Percentiles rank a stretch among this genome's conserved stretches.
phyloP scores from a whole-genome alignment of 495 filamentous ascomycete genomes.

The Immersiella caudata region DNA sequence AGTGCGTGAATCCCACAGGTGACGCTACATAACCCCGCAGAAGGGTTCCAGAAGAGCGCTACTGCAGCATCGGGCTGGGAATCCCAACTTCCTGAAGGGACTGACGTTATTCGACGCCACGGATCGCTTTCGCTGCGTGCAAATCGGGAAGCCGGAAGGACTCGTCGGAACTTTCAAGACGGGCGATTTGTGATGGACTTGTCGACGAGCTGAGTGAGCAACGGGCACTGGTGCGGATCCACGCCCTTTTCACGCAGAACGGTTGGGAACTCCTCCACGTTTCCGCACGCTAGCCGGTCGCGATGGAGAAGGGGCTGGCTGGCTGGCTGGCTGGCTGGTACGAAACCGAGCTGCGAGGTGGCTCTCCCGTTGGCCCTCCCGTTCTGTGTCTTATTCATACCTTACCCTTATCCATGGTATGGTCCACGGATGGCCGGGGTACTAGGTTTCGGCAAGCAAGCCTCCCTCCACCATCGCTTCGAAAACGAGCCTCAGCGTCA shows the following conservation, averaged over 20 bases:
- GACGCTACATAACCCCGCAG: slow-evolving; percentile 1
- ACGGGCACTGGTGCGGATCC: background rate
- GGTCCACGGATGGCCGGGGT: background rate
- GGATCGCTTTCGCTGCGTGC: background rate
- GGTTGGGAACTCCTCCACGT: background rate
- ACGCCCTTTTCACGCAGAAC: background rate
- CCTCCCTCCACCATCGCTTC: background rate
- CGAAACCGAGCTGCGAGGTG: background rate
- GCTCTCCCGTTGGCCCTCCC: background rate
- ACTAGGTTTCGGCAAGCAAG: background rate
- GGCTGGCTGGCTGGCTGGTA: background rate
- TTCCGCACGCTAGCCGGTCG: background rate
- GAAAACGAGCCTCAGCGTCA: background rate
- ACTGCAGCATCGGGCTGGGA: background rate
- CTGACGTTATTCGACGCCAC: background rate
- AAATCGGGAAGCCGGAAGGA: background rate
- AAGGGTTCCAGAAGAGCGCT: slow-evolving; percentile 3
- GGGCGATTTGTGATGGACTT: background rate
- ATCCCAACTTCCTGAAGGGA: background rate
- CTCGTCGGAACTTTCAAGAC: background rate
- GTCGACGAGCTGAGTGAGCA: background rate
- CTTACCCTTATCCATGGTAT: background rate
- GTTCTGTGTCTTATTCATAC: background rate
- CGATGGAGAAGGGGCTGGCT: background rate
- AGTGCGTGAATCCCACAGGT: background rate